These are phyloP conservation scores for Euphorbia schlechtendalii DNA, from an alignment of 441 rosid genomes.

Conservation along the genomic window DNA sequence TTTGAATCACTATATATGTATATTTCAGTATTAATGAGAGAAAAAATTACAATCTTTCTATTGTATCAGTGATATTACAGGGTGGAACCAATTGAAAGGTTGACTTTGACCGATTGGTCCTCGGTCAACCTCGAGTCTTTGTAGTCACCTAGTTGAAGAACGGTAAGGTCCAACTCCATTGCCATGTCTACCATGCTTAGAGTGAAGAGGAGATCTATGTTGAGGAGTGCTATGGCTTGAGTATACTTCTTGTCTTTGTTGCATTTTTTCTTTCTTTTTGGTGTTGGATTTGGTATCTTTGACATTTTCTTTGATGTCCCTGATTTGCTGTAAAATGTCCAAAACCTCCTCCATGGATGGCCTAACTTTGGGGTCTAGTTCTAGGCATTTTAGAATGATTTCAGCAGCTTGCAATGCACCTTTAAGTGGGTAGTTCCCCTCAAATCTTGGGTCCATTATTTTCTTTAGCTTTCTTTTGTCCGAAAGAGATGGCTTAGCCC, in stretches of 20 bases:
- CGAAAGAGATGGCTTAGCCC: slow-evolving; percentile 43
- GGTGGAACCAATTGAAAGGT: too few relatives aligned
- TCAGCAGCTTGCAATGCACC: too few relatives aligned
- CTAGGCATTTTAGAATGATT: slow-evolving; percentile 42
- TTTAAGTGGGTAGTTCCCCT: slow-evolving; percentile 1
- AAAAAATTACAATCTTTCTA: too few relatives aligned
- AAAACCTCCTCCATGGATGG: slow-evolving; percentile 67
- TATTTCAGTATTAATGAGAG: too few relatives aligned
- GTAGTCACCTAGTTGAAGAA: too few relatives aligned
- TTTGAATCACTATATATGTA: too few relatives aligned
- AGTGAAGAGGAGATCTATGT: slow-evolving; percentile 7
- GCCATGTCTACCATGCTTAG: slow-evolving; percentile 4
- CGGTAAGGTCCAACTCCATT: background rate
- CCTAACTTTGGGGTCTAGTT: slow-evolving; percentile 54
- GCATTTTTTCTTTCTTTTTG: background rate
- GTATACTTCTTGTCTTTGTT: background rate
- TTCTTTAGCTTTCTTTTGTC: slow-evolving; percentile 47
- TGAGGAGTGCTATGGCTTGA: background rate
- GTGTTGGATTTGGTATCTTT: slow-evolving; percentile 22
- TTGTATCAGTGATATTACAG: too few relatives aligned
- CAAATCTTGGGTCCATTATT: slow-evolving; percentile 64
- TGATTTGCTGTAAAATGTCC: slow-evolving; percentile 29
- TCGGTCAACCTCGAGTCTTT: too few relatives aligned
- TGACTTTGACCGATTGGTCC: too few relatives aligned
- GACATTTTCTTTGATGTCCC: slow-evolving; percentile 19